Conservation (phyloP, 2,329 filamentous ascomycete species). For the Didymella arachidicola region DNA sequence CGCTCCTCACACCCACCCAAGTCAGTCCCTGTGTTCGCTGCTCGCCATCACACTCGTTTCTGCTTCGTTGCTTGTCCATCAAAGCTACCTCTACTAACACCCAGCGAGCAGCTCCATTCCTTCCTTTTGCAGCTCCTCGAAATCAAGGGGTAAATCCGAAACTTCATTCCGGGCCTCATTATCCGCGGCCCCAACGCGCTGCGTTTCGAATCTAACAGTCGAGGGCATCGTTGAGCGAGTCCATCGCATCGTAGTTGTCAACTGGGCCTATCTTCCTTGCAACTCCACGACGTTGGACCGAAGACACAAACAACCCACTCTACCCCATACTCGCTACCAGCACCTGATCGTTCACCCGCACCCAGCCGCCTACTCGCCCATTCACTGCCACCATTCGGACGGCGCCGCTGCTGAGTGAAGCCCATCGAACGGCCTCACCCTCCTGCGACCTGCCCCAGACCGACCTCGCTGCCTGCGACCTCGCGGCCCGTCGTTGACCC, state of each 20-base stretch:
- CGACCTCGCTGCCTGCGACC: slow-evolving; percentile 18
- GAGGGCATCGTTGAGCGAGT: slow-evolving; percentile 48
- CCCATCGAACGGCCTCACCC: slow-evolving; percentile 14
- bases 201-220: slow-evolving; percentile 47
- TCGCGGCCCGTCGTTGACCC: slow-evolving; percentile 27
- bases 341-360: slow-evolving; percentile 14
- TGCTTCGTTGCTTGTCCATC: slow-evolving; percentile 13
- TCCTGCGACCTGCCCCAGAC: slow-evolving; percentile 33
- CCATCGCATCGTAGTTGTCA: slow-evolving; percentile 34
- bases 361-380: slow-evolving; percentile 13
- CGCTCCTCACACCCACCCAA: slow-evolving; percentile 27
- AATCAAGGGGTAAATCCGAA: slow-evolving; percentile 38
- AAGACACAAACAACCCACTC: slow-evolving; percentile 19
- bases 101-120: slow-evolving; percentile 27
- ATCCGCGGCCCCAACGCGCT: slow-evolving; percentile 44
- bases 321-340: slow-evolving; percentile 14
- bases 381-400: slow-evolving; percentile 20
- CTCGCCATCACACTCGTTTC: slow-evolving; percentile 41
- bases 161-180: slow-evolving; percentile 44
- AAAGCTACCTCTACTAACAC: slow-evolving; percentile 4
- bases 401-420: slow-evolving; percentile 9
- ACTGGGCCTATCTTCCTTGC: slow-evolving; percentile 22
- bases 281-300: slow-evolving; percentile 21
- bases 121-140: slow-evolving; percentile 41
- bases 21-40: slow-evolving; percentile 34